Conservation (phyloP, 495 filamentous ascomycete genomes). For the Monascus purpureus region DNA sequence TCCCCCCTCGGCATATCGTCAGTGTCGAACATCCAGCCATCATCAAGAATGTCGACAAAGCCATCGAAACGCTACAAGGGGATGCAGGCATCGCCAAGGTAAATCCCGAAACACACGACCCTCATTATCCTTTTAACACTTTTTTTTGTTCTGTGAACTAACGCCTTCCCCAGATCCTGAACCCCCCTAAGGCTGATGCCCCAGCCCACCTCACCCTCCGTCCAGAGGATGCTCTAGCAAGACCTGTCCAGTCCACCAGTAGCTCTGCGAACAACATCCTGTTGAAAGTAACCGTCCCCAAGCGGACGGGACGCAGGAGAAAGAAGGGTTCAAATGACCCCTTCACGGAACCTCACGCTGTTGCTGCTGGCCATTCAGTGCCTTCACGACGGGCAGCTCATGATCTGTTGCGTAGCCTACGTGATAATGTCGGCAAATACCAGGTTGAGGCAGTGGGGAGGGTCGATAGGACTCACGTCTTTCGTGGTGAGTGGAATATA, state of each 20-base stretch:
- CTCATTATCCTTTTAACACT: no score
- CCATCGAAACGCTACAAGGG: slow-evolving; percentile 63
- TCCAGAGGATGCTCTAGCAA: slow-evolving; percentile 61
- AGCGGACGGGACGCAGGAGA: slow-evolving; percentile 69
- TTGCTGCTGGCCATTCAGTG: slow-evolving; percentile 1
- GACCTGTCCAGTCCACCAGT: slow-evolving; percentile 58
- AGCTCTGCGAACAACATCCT: slow-evolving; percentile 64
- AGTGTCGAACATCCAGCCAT: slow-evolving; percentile 83
- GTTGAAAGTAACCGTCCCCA: slow-evolving; percentile 76
- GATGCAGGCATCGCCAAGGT: slow-evolving; percentile 52
- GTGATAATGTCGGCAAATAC: slow-evolving; percentile 58
- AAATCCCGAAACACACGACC: no score
- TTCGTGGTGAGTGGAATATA: slow-evolving; percentile 48
- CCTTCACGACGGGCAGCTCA: slow-evolving; percentile 14
- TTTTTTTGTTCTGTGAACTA: not conserved
- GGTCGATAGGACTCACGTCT: slow-evolving; percentile 72
- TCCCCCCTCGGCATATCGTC: slow-evolving; percentile 53
- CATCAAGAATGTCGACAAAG: slow-evolving; percentile 69
- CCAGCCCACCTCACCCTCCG: slow-evolving; percentile 49
- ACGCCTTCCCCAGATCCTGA: slow-evolving; percentile 21
- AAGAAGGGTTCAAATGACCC: slow-evolving; percentile 58
- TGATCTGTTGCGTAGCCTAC: slow-evolving; percentile 47
- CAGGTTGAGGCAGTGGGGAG: slow-evolving; percentile 55
- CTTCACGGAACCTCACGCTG: slow-evolving; percentile 25
- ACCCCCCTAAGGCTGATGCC: slow-evolving; percentile 23